These are phyloP conservation scores for Pythium periplocum DNA, from an alignment of 352 stramenopile species.

Conservation along the genomic window DNA sequence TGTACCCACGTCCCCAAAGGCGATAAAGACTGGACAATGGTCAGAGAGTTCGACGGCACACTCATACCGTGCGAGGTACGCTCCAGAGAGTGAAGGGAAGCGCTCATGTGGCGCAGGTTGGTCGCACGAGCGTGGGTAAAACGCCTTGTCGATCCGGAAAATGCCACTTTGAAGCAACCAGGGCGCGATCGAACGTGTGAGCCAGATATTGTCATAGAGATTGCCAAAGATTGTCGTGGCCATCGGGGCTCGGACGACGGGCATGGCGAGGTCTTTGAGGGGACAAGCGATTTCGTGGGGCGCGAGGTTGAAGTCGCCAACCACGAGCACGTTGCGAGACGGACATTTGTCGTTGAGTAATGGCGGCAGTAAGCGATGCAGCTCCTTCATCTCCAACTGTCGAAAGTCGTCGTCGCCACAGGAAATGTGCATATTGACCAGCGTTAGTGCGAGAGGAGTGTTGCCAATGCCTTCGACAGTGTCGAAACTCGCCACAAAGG, in stretches of 20 bases:
- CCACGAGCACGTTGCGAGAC: conserved; percentile 30
- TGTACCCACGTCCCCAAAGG: conserved; percentile 12
- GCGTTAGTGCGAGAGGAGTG: conserved; percentile 27
- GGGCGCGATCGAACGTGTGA: conserved; percentile 17
- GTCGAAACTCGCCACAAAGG: conserved; percentile 43
- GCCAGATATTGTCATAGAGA: conserved; percentile 69
- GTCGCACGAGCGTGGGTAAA: conserved; percentile 35
- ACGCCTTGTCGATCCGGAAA: conserved; percentile 54
- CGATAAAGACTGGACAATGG: conserved; percentile 61
- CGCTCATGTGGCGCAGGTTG: conserved; percentile 12
- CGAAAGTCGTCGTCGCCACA: conserved; percentile 4
- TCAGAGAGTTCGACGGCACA: conserved; percentile 53
- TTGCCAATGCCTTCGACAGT: conserved; percentile 5
- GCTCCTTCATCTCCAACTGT: conserved; percentile 11
- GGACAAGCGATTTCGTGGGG: conserved; percentile 35
- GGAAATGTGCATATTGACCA: conserved; percentile 27
- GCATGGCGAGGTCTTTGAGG: conserved; percentile 18
- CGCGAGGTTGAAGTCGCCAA: conserved; percentile 67
- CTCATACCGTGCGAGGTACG: conserved; percentile 29
- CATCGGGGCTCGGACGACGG: conserved; percentile 43
- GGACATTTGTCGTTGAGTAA: not conserved
- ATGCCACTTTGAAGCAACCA: conserved; percentile 34
- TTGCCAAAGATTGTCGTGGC: conserved; percentile 50
- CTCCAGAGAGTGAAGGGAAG: not conserved
- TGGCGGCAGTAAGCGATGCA: conserved; percentile 1